Evolutionary conservation across 1,139 yeast genomes (phyloP).

Genomic region (Lodderomyces pseudojiufengensis): DNA sequence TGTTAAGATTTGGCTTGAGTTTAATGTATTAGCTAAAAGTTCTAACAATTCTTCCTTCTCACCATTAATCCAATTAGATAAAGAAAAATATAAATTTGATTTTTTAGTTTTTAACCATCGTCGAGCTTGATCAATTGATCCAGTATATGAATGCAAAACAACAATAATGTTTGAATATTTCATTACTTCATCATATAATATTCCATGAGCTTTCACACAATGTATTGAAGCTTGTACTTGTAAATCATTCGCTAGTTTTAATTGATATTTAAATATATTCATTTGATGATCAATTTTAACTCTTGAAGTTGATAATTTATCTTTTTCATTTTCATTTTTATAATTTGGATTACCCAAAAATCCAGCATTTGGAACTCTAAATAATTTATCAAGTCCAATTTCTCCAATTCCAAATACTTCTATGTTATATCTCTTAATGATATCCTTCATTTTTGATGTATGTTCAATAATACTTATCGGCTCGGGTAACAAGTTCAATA

Average conservation of each 20-base stretch:
- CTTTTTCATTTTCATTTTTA: constrained; percentile 3
- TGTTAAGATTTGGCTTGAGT: constrained; percentile 25
- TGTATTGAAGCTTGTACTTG: constrained; percentile 68
- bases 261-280: constrained; percentile 45
- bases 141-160: constrained; percentile 83
- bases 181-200: constrained; percentile 44
- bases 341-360: constrained; percentile 38
- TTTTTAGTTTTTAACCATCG: constrained; percentile 42
- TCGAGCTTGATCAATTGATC: constrained; percentile 63
- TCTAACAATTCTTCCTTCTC: constrained; percentile 21
- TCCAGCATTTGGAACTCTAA: constrained; percentile 63
- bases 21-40: constrained; percentile 10
- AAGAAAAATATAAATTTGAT: constrained; percentile 46
- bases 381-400: constrained; percentile 78
- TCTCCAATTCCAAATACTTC: constrained; percentile 64
- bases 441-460: constrained; percentile 23
- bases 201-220: constrained; percentile 76
- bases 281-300: constrained; percentile 67
- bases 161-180: constrained; percentile 29
- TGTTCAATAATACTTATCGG: constrained; percentile 50
- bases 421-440: constrained; percentile 20
- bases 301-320: constrained; percentile 38
- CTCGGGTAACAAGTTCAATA: constrained; percentile 53
- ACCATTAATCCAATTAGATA: constrained; percentile 61
- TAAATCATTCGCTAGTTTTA: constrained; percentile 49